Percentiles rank a stretch among this genome's conserved stretches.
phyloP scores from a whole-genome alignment of 1,139 yeast species.

The Geotrichum reessii region DNA sequence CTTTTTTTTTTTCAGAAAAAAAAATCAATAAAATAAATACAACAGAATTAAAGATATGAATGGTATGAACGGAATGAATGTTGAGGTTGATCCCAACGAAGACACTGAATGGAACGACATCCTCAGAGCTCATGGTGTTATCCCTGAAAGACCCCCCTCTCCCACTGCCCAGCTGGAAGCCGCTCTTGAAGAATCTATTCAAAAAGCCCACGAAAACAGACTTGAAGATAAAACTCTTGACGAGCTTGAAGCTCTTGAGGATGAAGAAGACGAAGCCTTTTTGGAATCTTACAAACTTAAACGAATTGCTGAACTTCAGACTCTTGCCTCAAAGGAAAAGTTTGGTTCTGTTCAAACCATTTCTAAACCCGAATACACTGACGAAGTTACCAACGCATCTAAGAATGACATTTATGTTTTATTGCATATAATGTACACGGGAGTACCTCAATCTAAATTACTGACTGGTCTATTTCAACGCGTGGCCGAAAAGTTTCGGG shows the following conservation, averaged over 20 bases:
- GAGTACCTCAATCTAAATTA: slow-evolving; percentile 68
- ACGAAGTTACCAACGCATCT: slow-evolving; percentile 80
- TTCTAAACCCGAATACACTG: slow-evolving; percentile 79
- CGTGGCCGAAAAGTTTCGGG: slow-evolving; percentile 41
- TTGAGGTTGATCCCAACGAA: slow-evolving; percentile 89
- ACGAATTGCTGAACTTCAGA: slow-evolving; percentile 65
- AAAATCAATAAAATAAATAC: not conserved
- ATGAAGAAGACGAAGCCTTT: slow-evolving; percentile 71
- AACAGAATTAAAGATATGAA: slow-evolving; percentile 2
- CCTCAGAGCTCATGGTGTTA: slow-evolving; percentile 78
- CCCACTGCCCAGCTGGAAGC: slow-evolving; percentile 83
- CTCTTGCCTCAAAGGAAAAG: slow-evolving; percentile 53
- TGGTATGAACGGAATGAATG: slow-evolving; percentile 46
- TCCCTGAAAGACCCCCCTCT: slow-evolving; percentile 87
- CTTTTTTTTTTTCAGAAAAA: not conserved
- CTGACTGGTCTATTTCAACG: slow-evolving; percentile 49
- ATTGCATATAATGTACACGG: slow-evolving; percentile 68
- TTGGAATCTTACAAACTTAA: slow-evolving; percentile 66
- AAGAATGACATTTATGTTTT: slow-evolving; percentile 50
- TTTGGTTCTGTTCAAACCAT: slow-evolving; percentile 75
- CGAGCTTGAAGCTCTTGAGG: slow-evolving; percentile 73
- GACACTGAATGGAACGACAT: slow-evolving; percentile 99
- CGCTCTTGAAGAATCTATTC: slow-evolving; percentile 77
- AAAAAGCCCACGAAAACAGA: slow-evolving; percentile 66
- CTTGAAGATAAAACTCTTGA: slow-evolving; percentile 69